A percentile compares a stretch with the other conserved stretches of the same genome.
phyloP scores from a whole-genome alignment of 495 filamentous ascomycete genomes.

The Podospora sp. region DNA sequence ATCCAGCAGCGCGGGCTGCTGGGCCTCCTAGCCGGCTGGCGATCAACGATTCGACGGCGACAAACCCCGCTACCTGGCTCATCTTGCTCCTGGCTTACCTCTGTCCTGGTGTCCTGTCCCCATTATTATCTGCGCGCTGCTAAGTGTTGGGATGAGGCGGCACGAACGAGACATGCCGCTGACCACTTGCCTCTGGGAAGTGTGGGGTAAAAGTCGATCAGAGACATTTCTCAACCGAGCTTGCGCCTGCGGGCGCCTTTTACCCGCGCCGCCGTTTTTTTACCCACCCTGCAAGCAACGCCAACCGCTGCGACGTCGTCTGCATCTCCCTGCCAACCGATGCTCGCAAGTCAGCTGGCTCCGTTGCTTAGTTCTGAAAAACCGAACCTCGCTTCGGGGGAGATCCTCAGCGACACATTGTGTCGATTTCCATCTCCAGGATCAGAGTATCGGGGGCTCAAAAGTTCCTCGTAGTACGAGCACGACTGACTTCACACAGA shows the following conservation, averaged over 20 bases:
- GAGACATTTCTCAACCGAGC: slow-evolving; percentile 4
- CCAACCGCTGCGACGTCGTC: neutral
- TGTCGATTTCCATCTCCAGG: neutral
- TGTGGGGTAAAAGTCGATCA: slow-evolving; percentile 19
- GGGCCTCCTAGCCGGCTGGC: slow-evolving; percentile 8
- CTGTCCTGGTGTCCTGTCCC: neutral
- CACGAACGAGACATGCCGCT: slow-evolving; percentile 8
- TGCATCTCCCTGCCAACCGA: neutral
- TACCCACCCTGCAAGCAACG: neutral
- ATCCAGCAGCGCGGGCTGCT: slow-evolving; percentile 19
- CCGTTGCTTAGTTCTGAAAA: neutral
- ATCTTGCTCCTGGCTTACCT: neutral
- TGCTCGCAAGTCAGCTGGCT: neutral
- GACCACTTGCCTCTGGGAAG: neutral
- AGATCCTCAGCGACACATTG: neutral
- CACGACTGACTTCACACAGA: neutral
- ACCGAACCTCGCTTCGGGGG: neutral
- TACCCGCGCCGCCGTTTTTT: slow-evolving; percentile 7
- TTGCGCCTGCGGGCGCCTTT: neutral
- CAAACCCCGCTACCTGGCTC: slow-evolving; percentile 17
- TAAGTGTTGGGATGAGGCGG: slow-evolving; percentile 9
- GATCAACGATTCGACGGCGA: slow-evolving; percentile 19
- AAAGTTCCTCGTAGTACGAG: neutral
- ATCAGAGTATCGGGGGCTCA: neutral
- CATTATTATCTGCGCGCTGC: neutral